These are phyloP conservation scores for Sutorius eximius DNA, from an alignment of 1,284 basidiomycete species.

Conservation along the genomic window DNA sequence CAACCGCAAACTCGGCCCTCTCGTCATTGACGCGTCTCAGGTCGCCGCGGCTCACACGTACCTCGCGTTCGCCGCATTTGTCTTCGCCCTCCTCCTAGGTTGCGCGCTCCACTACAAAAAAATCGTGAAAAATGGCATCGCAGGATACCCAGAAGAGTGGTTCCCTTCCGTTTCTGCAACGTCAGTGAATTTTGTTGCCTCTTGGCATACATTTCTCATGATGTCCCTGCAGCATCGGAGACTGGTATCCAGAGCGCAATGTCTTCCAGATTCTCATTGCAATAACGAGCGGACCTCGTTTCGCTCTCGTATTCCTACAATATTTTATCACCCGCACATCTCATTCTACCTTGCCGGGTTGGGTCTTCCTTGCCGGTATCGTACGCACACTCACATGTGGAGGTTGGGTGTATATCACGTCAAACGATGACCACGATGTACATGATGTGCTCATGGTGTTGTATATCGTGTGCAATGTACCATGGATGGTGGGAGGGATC, in stretches of 20 bases:
- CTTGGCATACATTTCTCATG: background rate
- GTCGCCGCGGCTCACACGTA: slow-evolving; percentile 69
- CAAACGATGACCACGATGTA: slow-evolving; percentile 73
- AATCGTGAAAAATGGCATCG: slow-evolving; percentile 87
- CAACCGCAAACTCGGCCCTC: slow-evolving; percentile 11
- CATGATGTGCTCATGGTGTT: slow-evolving; percentile 91
- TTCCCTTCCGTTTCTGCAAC: slow-evolving; percentile 93
- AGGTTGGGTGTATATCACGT: slow-evolving; percentile 93
- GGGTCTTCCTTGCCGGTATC: slow-evolving; percentile 67
- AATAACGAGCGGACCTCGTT: slow-evolving; percentile 80
- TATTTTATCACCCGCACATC: slow-evolving; percentile 59
- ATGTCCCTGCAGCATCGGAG: slow-evolving; percentile 65
- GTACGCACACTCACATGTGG: slow-evolving; percentile 83
- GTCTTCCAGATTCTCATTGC: slow-evolving; percentile 92
- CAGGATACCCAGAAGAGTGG: slow-evolving; percentile 88
- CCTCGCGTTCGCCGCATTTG: slow-evolving; percentile 72
- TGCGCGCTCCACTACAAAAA: slow-evolving; percentile 78
- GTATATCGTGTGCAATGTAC: slow-evolving; percentile 78
- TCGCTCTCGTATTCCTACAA: slow-evolving; percentile 74
- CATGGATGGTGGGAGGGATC: slow-evolving; percentile 85
- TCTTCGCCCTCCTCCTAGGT: slow-evolving; percentile 66
- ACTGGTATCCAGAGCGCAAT: slow-evolving; percentile 89
- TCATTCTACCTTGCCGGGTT: slow-evolving; percentile 47
- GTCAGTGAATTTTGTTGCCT: slow-evolving; percentile 45
- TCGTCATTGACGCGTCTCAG: slow-evolving; percentile 48